phyloP scores from a whole-genome alignment of 1,284 basidiomycete species.

The Albatrellus sp. region DNA sequence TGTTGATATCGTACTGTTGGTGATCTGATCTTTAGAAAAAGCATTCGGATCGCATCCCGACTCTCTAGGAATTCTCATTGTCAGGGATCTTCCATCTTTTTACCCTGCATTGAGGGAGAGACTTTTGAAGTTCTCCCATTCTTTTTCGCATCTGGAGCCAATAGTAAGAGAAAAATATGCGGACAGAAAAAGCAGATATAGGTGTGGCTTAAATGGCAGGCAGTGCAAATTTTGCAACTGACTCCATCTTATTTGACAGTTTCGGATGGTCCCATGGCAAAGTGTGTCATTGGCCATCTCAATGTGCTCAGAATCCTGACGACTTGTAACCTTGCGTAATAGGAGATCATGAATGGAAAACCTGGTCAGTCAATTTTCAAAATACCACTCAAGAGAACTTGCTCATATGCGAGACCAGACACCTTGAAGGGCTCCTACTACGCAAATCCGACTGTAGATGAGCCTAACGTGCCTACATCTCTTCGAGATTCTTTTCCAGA shows the following conservation, averaged over 20 bases:
- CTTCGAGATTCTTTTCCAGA: constrained; percentile 54
- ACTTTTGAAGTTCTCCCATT: constrained; percentile 60
- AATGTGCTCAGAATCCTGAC: background rate
- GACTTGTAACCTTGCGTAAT: constrained; percentile 1
- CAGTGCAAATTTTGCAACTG: constrained; percentile 1
- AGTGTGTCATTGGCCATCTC: constrained; percentile 23
- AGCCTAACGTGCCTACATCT: constrained; percentile 41
- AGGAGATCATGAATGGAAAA: constrained; percentile 92
- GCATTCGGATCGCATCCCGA: constrained; percentile 73
- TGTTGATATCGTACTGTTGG: background rate
- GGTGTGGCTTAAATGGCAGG: constrained; percentile 26
- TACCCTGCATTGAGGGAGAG: constrained; percentile 55
- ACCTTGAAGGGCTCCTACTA: constrained; percentile 86
- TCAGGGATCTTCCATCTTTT: constrained; percentile 63
- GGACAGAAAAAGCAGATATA: constrained; percentile 56
- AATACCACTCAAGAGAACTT: constrained; percentile 1
- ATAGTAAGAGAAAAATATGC: constrained; percentile 55
- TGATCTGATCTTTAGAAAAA: constrained; percentile 33
- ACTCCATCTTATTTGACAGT: constrained; percentile 23
- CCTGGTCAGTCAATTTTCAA: constrained; percentile 34
- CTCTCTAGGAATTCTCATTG: constrained; percentile 69
- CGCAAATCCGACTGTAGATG: constrained; percentile 72
- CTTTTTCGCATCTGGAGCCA: constrained; percentile 63
- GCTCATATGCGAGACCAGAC: constrained; percentile 29
- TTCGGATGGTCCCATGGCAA: constrained; percentile 95